Evolutionary conservation across 2,329 filamentous ascomycete species (phyloP), one percentile per base, ranked within the genome.

Genomic region (Xylariales sp.): DNA sequence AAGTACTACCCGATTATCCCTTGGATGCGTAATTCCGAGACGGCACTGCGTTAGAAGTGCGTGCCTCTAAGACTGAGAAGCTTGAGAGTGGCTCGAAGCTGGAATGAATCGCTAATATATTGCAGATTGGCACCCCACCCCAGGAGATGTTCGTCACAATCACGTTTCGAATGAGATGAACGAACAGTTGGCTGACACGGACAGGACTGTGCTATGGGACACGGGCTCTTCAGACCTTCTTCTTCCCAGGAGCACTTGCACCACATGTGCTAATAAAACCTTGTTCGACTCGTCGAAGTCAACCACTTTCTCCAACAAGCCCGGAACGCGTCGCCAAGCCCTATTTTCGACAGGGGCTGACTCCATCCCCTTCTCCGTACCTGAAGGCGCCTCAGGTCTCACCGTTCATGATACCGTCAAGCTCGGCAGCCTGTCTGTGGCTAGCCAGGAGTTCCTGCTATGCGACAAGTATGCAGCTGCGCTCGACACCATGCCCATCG

Each of bases 141-240:
- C 57, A 59, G 33, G 54, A 52, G 5, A 50, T 60, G 58, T 59
- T 51, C 48, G 57, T 53, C n/a, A n/a, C n/a, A n/a, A n/a, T n/a
- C n/a, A n/a, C n/a, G n/a, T n/a, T n/a, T n/a, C n/a, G n/a, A n/a
- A n/a, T n/a, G n/a, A n/a, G n/a, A n/a, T n/a, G n/a, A n/a, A n/a
- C n/a, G n/a, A n/a, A n/a, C n/a, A n/a, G n/a, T n/a, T 32, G 7
- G 14, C 14, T 32, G 15, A 32, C 6, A 18, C 11, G 2, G 3
- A n/a, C 10, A 61, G 58, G 44, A 56, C 54, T 14, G 56, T 63
- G 22, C 47, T 60, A 31, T 55, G 61, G 31, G 59, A 63, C 45
- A 63, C 59, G 0, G 58, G 54, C 19, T 60, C 57, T 5, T 45
- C 40, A 2, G 44, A 54, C 20, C 49, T 63, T 18, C 33, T 63